A percentile compares a stretch with the other conserved stretches of the same genome.
Conservation (phyloP, 164 flowering plant species). For the Umbilicus rupestris region DNA sequence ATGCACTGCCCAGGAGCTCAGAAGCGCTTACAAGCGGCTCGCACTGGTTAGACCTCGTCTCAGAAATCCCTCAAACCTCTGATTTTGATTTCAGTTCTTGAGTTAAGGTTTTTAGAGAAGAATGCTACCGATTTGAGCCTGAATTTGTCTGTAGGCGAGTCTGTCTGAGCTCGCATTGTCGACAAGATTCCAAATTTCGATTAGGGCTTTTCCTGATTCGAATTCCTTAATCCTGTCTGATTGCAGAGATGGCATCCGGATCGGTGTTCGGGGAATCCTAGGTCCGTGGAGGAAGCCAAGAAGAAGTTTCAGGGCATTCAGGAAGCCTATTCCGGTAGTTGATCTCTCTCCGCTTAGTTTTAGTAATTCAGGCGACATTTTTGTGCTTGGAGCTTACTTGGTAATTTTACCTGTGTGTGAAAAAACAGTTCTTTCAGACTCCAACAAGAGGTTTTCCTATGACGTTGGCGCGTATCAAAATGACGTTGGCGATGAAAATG, state of each 20-base stretch:
- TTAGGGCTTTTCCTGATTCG: neutral
- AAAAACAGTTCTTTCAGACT: constrained; percentile 67
- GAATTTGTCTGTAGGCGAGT: no score
- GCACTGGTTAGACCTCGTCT: neutral
- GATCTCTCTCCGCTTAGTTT: neutral
- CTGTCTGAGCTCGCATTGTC: no score
- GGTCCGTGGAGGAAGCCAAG: constrained; percentile 72
- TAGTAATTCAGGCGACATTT: neutral
- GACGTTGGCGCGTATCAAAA: constrained; percentile 71
- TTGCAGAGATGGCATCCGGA: constrained; percentile 95
- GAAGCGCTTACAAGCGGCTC: constrained; percentile 5
- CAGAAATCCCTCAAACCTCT: neutral
- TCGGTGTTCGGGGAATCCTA: constrained; percentile 66
- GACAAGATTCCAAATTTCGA: neutral
- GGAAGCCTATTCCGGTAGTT: constrained; percentile 83
- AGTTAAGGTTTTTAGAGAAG: no score
- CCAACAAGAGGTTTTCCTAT: constrained; percentile 70
- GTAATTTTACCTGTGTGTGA: neutral
- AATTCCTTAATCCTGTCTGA: neutral
- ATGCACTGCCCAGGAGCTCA: constrained; percentile 2
- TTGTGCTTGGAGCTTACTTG: neutral
- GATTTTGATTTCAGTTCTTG: no score
- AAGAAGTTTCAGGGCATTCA: constrained; percentile 87
- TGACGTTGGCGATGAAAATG: constrained; percentile 54
- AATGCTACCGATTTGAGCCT: no score